Evolutionary conservation across 2,329 filamentous ascomycete genomes (phyloP), one percentile per base, ranked within the genome.

Genomic region (Helminthosporium solani): DNA sequence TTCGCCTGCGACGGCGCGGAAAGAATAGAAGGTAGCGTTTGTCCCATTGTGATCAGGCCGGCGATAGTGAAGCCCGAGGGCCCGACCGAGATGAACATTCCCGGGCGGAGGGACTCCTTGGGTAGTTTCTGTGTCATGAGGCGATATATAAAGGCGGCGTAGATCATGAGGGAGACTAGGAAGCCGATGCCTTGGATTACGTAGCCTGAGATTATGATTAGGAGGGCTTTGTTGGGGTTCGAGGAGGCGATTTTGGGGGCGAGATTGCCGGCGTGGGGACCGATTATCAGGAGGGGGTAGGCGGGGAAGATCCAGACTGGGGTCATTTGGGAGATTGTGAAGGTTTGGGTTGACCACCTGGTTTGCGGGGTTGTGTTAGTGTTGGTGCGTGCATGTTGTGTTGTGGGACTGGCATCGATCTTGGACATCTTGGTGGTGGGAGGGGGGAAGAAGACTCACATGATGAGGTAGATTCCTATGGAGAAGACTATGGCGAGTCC

Each of bases 111-210:
- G 33, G 80, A 83, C 61, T 92, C 88, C 44, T 81, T 78, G 0
- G 89, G 89, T 0, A 95, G 75, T 60, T 94, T 94, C 61, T 92
- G 87, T 0, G 88, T 92, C 88, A 94, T 94, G 21, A 95, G 78
- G 23, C 89, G 82, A 65, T 94, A 94, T 40, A 95, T 81, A 63
- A 91, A 94, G 40, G 89, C 87, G 1, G 86, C 82, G 52, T 90
- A 90, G 20, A 95, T 87, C 85, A 91, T 91, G 47, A 92, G 78
- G 0, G 78, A 79, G 34, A 85, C 78, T 53, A 85, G 66, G 58
- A 84, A 85, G 1, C 82, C 82, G 39, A 84, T 79, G n/a, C 82
- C 82, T 64, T 85, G 82, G 28, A 84, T 76, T 2, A 81, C 76
- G 46, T 77, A 78, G 9, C 81, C 82, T 5, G 79, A 80, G 31